Base-by-base conservation (phyloP, 805 yeast species). In the Metschnikowia koreensis region DNA sequence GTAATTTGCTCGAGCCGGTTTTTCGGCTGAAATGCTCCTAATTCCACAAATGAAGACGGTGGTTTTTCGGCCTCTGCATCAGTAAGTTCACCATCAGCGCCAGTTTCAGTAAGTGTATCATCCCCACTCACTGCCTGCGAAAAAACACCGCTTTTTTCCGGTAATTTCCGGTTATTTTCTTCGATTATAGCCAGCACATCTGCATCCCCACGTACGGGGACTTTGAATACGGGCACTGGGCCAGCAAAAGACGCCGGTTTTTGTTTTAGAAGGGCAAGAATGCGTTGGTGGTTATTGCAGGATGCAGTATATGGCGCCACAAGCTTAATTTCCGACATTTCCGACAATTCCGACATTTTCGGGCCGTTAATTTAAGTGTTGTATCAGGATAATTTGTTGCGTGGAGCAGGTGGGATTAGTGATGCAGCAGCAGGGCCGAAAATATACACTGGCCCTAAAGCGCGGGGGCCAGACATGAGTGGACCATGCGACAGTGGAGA, bases 1-100 rank as follows among this genome's bases (percentile, higher is more conserved):
- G 62, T 57, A 6, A 74, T 48, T 50, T 77, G 79, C 36, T 73
- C 67, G 41, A 66, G 62, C 38, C 73, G 60, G 40, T 66, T 72
- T 1, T 51, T 46, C 0, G 79, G 77, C 4, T 47, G 51, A 36
- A 77, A 66, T 4, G 47, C 43, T 6, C 60, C 61, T 12, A 76
- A 60, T 1, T 63, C 68, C 6, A 66, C 60, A 47, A 55, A 69
- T 13, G 60, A 44, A 5, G 41, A 40, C 12, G 57, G 59, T 41
- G 55, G 61, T 26, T 47, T 40, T 10, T 65, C 66, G 12, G 52
- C 41, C 7, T 57, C 60, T 16, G 51, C 62, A 5, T 46, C 48
- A 9, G 44, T 58, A 11, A 44, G 45, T 6, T 44, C 58, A 2
- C 39, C 53, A 10, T 39, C 38, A 13, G 27, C 38, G 6, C 29